A percentile compares a stretch with the other conserved stretches of the same genome.
Evolutionary conservation across 495 filamentous ascomycete species (phyloP).

Genomic region (Diplogelasinospora grovesii): DNA sequence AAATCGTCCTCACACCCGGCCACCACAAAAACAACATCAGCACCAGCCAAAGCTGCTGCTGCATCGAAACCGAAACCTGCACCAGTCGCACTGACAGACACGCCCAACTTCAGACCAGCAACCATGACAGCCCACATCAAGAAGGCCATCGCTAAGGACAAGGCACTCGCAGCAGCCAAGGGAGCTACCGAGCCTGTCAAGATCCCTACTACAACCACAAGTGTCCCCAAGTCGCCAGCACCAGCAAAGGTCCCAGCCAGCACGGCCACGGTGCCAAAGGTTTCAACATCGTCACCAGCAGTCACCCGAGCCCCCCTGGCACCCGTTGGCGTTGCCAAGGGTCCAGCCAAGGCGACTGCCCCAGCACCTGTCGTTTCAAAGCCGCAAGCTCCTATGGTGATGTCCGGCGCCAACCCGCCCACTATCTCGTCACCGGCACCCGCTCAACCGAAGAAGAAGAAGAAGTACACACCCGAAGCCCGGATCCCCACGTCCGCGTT

Average conservation of each 20-base stretch:
- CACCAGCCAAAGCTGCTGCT: neutral
- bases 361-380: too few relatives aligned
- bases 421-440: neutral
- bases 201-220: neutral
- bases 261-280: too few relatives aligned
- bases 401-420: neutral
- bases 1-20: neutral
- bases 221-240: neutral
- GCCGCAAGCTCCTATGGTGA: too few relatives aligned
- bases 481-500: slow-evolving; percentile 14
- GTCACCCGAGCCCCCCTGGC: too few relatives aligned
- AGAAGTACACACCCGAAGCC: slow-evolving; percentile 20
- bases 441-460: slow-evolving; percentile 10
- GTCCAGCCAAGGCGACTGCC: too few relatives aligned
- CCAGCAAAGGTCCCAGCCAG: too few relatives aligned
- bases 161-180: neutral
- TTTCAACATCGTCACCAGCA: too few relatives aligned
- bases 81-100: neutral
- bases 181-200: neutral
- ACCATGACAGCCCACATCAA: slow-evolving; percentile 16
- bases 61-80: slow-evolving; percentile 5
- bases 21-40: slow-evolving; percentile 1
- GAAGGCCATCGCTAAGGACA: slow-evolving; percentile 5
- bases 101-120: slow-evolving; percentile 14
- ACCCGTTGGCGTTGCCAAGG: too few relatives aligned